Evolutionary conservation across 176 grass and related monocot species (phyloP), one percentile per base, ranked within the genome.

Genomic region (Carex littledalei): DNA sequence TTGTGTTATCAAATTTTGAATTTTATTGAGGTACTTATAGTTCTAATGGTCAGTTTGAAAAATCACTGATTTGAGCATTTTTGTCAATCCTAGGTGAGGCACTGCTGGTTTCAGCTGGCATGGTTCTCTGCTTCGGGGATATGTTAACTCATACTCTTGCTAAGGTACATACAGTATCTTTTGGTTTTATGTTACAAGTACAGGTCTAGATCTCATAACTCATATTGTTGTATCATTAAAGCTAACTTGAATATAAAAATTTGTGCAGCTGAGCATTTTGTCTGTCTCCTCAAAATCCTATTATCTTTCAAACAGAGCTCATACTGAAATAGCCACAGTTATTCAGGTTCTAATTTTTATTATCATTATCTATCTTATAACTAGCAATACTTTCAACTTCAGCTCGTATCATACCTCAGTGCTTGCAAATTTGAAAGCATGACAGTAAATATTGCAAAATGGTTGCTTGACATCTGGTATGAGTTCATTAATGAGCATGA

Each of bases 91-190:
- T 75, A 95, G 96, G 96, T 47, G 96, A 98, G 67, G 90, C 91
- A 8, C 91, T 95, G 93, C 62, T 98, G 49, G 93, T 95, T 58
- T 91, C 91, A 66, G 71, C 82, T 89, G 91, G 96, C 78, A 84
- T 95, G 67, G 55, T 94, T 89, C 87, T 95, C 57, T 98, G 94
- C 91, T 92, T 92, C 86, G 87, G 93, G 50, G 90, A 98, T 88
- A 89, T 93, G 87, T 59, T 98, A 84, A 72, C 90, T 45, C 84
- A 41, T 84, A 90, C 90, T 68, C 68, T 98, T 87, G 84, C 85
- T 49, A 99, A 99, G 91, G 96, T 95, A 58, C 47, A 64, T 56
- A 14, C 6, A 55, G 34, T 57, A 52, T 59, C 22, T 67, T 41
- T 34, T 54, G 34, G 7, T 32, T 83, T 83, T 69, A 9, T 82